Base-by-base conservation (phyloP, 139 green algal species). In the Pseudopediastrum boryanum region DNA sequence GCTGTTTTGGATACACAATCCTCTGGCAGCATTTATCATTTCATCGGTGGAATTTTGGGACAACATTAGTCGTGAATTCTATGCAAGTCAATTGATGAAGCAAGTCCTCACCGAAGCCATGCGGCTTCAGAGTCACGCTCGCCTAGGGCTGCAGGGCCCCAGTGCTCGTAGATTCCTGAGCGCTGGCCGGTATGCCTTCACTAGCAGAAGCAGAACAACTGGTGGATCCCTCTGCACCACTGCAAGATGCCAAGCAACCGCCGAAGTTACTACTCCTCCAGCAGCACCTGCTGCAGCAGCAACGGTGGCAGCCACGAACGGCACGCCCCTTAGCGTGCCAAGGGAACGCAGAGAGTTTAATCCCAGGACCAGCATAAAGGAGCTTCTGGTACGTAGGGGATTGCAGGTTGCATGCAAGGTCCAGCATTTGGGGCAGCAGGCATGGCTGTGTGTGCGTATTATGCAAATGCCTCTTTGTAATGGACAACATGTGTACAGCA, bases 281-380 rank as follows among this genome's bases (percentile, higher is more conserved):
- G 41, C 65, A 73, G 41, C 65, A 38, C 5, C 65, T n/a, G 25
- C 65, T 42, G 67, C 65, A 58, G 21, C 36, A 44, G 71, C 36
- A 13, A 41, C 72, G 33, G 9, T 71, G 3, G 42, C 48, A 51
- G 31, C 36, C n/a, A n/a, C n/a, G n/a, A n/a, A n/a, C n/a, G n/a
- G n/a, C n/a, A n/a, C n/a, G n/a, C n/a, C 61, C 61, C 10, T 42
- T 10, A 31, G 19, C 61, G 31, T 7, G n/a, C 31, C 75, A 41
- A 42, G 64, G 8, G 75, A 68, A 27, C 38, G 64, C 6, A 25
- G 50, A n/a, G 75, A 75, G 39, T 82, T 82, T 31, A 76, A 70
- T 50, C 64, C 75, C 19, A 29, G 48, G 2, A 58, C 51, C 8
- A 29, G 39, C 27, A 66, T 82, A 9, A 41, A 36, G 13, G 46